phyloP scores from a whole-genome alignment of 2,329 filamentous ascomycete genomes.

The Chrysosphaeria jannelii region DNA sequence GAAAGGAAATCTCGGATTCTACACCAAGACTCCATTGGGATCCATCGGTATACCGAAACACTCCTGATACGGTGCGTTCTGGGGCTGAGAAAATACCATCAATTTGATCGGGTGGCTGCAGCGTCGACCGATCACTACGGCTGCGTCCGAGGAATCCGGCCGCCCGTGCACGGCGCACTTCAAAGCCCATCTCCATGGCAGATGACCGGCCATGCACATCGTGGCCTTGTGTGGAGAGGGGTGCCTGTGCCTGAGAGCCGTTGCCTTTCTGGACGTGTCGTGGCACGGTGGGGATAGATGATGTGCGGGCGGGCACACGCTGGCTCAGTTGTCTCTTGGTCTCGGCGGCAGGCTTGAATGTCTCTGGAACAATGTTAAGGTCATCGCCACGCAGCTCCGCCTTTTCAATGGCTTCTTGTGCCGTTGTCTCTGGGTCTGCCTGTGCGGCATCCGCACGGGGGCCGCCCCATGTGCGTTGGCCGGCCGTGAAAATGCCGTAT shows the following conservation, averaged over 20 bases:
- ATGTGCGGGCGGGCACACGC: neutral
- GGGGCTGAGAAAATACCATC: slow-evolving; percentile 54
- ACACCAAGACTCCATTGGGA: slow-evolving; percentile 23
- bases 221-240: too few species aligned
- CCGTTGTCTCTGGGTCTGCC: slow-evolving; percentile 45
- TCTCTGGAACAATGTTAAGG: slow-evolving; percentile 66
- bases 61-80: slow-evolving; percentile 33
- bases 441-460: slow-evolving; percentile 67
- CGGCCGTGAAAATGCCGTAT: slow-evolving; percentile 82
- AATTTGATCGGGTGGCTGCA: slow-evolving; percentile 44
- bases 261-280: too few species aligned
- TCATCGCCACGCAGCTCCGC: slow-evolving; percentile 60
- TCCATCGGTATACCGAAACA: slow-evolving; percentile 39
- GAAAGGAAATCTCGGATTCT: too few species aligned
- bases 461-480: slow-evolving; percentile 84
- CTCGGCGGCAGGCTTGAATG: slow-evolving; percentile 34
- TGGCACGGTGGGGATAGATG: too few species aligned
- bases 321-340: slow-evolving; percentile 7
- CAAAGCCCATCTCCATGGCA: neutral
- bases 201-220: neutral
- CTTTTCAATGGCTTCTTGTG: slow-evolving; percentile 56
- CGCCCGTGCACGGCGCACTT: neutral
- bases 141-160: slow-evolving; percentile 11
- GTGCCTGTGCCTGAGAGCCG: too few species aligned
- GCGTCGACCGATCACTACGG: slow-evolving; percentile 14